phyloP scores from a whole-genome alignment of 2,329 filamentous ascomycete genomes.

The Biscogniauxia sp. region DNA sequence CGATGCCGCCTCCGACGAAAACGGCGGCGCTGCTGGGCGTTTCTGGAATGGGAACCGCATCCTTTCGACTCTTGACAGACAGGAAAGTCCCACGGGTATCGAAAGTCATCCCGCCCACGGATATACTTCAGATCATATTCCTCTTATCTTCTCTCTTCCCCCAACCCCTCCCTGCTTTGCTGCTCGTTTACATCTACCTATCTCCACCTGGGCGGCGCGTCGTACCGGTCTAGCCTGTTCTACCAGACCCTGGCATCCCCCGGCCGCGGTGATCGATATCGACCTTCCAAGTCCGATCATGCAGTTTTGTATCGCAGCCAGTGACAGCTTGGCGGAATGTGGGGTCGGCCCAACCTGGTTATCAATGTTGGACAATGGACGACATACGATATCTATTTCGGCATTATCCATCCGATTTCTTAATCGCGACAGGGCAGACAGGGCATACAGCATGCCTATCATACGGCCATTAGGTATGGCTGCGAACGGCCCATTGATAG shows the following conservation, averaged over 20 bases:
- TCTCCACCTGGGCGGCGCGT: background rate
- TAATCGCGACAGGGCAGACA: too few species aligned
- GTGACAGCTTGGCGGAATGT: background rate
- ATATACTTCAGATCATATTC: background rate
- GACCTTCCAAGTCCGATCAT: conserved; percentile 18
- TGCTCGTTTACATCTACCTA: background rate
- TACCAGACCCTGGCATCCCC: background rate
- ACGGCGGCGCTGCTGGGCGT: background rate
- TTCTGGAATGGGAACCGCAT: conserved; percentile 12
- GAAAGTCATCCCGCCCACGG: background rate
- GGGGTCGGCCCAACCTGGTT: too few species aligned
- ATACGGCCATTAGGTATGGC: too few species aligned
- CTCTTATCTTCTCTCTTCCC: background rate
- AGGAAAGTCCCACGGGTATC: background rate
- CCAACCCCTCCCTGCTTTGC: too few species aligned
- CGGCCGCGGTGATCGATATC: conserved; percentile 10
- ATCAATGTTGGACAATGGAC: too few species aligned
- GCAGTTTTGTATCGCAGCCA: conserved; percentile 1
- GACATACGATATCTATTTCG: too few species aligned
- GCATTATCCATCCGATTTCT: too few species aligned
- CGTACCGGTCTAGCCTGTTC: background rate
- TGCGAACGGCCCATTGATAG: too few species aligned
- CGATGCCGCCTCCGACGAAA: conserved; percentile 1
- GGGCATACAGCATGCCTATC: too few species aligned
- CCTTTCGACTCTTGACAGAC: background rate